These are phyloP conservation scores for Daldinia concentrica DNA, from an alignment of 495 filamentous ascomycete genomes.

Conservation along the genomic window DNA sequence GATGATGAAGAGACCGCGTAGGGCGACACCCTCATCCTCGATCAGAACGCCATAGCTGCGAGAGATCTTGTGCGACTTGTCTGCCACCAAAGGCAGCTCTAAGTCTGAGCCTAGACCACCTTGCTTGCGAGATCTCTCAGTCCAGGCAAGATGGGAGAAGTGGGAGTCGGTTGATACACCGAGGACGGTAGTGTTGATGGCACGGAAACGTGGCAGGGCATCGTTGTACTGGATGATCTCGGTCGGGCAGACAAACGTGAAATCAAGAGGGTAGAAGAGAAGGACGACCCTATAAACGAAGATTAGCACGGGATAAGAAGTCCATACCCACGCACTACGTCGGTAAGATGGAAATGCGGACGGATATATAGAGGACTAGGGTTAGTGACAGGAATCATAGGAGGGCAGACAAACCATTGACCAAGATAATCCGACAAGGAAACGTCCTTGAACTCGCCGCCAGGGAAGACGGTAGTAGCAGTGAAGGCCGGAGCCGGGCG, in stretches of 20 bases:
- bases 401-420: conserved; percentile 42
- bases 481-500: conserved; percentile 62
- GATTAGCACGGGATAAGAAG: conserved; percentile 1
- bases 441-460: conserved; percentile 57
- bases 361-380: not conserved
- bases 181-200: conserved; percentile 44
- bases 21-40: conserved; percentile 65
- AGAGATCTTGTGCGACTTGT: conserved; percentile 65
- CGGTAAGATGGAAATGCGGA: not conserved
- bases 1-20: conserved; percentile 68
- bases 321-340: not conserved
- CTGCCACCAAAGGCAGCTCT: conserved; percentile 63
- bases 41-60: conserved; percentile 66
- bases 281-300: conserved; percentile 42
- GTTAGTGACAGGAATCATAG: not conserved
- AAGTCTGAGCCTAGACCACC: conserved; percentile 63
- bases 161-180: conserved; percentile 54
- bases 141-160: conserved; percentile 66
- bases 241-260: conserved; percentile 64
- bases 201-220: conserved; percentile 46
- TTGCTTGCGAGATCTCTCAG: conserved; percentile 58
- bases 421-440: conserved; percentile 46
- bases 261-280: conserved; percentile 47
- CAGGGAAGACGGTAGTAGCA: conserved; percentile 58
- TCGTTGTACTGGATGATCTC: conserved; percentile 59